Conservation (phyloP, 2,329 filamentous ascomycete genomes). For the Lasiodiplodia sp. region DNA sequence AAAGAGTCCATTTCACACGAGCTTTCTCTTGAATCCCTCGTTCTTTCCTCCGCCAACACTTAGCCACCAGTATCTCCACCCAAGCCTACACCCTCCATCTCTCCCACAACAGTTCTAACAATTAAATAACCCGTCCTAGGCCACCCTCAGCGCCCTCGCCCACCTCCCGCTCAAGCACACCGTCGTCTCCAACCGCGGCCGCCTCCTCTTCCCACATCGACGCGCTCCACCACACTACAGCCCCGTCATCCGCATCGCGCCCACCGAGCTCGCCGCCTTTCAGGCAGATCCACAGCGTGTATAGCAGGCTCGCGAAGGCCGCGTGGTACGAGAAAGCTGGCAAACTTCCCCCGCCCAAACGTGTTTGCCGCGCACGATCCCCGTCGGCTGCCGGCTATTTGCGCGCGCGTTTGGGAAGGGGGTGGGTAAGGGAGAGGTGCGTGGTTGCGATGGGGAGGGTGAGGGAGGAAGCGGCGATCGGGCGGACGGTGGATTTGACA, state of each 20-base stretch:
- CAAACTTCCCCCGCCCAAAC: slow-evolving; percentile 38
- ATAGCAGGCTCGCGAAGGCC: slow-evolving; percentile 34
- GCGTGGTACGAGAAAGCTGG: slow-evolving; percentile 34
- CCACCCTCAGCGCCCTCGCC: slow-evolving; percentile 37
- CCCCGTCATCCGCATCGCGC: slow-evolving; percentile 42
- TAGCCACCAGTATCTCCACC: not conserved
- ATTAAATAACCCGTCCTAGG: slow-evolving; percentile 23
- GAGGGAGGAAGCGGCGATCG: slow-evolving; percentile 32
- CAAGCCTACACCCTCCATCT: not conserved
- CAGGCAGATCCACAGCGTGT: slow-evolving; percentile 42
- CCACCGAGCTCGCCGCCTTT: slow-evolving; percentile 42
- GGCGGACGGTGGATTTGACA: slow-evolving; percentile 38
- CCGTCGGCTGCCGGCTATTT: slow-evolving; percentile 46
- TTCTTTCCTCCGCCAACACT: not conserved
- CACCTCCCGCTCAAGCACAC: slow-evolving; percentile 47
- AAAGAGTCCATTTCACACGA: not conserved
- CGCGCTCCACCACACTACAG: slow-evolving; percentile 45
- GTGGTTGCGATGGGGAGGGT: slow-evolving; percentile 45
- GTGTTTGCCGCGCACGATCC: slow-evolving; percentile 50
- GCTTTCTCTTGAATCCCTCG: not conserved
- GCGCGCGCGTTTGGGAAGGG: slow-evolving; percentile 46
- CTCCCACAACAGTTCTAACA: not conserved
- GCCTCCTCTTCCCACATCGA: slow-evolving; percentile 50
- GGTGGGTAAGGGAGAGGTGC: slow-evolving; percentile 42
- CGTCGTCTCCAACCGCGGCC: slow-evolving; percentile 46